phyloP scores from a whole-genome alignment of 2,329 filamentous ascomycete genomes.

The Sporothrix sp. region DNA sequence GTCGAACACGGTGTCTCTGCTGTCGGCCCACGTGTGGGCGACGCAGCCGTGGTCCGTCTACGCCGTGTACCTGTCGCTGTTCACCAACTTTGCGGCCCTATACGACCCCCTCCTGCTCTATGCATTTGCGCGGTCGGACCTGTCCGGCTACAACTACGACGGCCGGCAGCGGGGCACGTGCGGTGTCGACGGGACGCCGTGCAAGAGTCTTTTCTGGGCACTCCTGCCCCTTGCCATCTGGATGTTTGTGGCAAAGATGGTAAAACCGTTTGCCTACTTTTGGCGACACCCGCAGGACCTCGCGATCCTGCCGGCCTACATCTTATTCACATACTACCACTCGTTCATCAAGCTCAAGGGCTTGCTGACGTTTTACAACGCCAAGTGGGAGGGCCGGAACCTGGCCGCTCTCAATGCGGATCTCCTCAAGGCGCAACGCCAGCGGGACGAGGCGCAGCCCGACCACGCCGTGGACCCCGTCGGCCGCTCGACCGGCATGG shows the following conservation, averaged over 20 bases:
- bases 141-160: neutral
- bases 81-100: slow-evolving; percentile 47
- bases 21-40: slow-evolving; percentile 30
- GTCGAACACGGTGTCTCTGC: slow-evolving; percentile 41
- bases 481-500: too few species aligned
- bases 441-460: too few species aligned
- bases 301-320: slow-evolving; percentile 36
- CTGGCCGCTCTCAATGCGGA: slow-evolving; percentile 21
- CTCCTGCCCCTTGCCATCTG: slow-evolving; percentile 18
- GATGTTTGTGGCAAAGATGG: slow-evolving; percentile 45
- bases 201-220: neutral
- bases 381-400: slow-evolving; percentile 32
- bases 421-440: neutral
- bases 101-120: slow-evolving; percentile 37
- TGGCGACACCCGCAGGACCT: slow-evolving; percentile 41
- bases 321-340: slow-evolving; percentile 49
- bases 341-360: slow-evolving; percentile 48
- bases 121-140: slow-evolving; percentile 18
- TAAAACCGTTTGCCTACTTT: slow-evolving; percentile 48
- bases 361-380: slow-evolving; percentile 40
- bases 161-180: neutral
- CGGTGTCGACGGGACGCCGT: neutral
- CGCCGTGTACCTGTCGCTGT: slow-evolving; percentile 43
- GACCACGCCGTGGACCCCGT: too few species aligned
- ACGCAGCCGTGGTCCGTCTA: slow-evolving; percentile 44